These are phyloP conservation scores for Datura wrightii DNA, from an alignment of 257 asterid species.

Conservation along the genomic window DNA sequence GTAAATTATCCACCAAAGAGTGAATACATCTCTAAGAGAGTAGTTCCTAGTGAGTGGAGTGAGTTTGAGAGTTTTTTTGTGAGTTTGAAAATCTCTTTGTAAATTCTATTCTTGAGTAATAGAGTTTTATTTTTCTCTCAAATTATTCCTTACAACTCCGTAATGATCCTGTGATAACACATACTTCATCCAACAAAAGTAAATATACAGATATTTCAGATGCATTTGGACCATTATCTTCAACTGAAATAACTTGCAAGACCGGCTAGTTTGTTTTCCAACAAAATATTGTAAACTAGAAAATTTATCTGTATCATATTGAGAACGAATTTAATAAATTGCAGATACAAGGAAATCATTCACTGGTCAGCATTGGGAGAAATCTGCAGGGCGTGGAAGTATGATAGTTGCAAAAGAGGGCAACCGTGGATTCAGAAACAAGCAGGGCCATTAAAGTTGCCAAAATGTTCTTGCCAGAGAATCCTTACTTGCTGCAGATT, in stretches of 20 bases:
- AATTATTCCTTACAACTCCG: too few species aligned
- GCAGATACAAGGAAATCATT: conserved; percentile 22
- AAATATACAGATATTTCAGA: not conserved
- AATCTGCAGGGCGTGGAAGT: conserved; percentile 16
- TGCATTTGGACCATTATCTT: not conserved
- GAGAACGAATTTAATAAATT: conserved; percentile 2
- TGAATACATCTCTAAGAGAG: too few species aligned
- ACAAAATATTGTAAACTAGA: not conserved
- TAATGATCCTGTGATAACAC: too few species aligned
- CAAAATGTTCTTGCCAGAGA: not conserved
- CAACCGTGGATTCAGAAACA: not conserved
- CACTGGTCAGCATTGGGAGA: not conserved
- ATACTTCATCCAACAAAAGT: not conserved
- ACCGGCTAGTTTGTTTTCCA: not conserved
- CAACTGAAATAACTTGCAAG: conserved; percentile 21
- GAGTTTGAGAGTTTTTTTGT: too few species aligned
- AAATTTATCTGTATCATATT: conserved; percentile 12
- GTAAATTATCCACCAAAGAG: too few species aligned
- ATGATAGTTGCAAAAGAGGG: not conserved
- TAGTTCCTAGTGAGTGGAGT: too few species aligned
- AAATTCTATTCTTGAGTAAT: too few species aligned
- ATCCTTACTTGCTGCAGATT: conserved; percentile 25
- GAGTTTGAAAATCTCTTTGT: too few species aligned
- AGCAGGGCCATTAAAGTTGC: conserved; percentile 14
- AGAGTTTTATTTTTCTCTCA: too few species aligned